These are phyloP conservation scores for Penicillium paxilli DNA, from an alignment of 495 filamentous ascomycete species.

Conservation along the genomic window DNA sequence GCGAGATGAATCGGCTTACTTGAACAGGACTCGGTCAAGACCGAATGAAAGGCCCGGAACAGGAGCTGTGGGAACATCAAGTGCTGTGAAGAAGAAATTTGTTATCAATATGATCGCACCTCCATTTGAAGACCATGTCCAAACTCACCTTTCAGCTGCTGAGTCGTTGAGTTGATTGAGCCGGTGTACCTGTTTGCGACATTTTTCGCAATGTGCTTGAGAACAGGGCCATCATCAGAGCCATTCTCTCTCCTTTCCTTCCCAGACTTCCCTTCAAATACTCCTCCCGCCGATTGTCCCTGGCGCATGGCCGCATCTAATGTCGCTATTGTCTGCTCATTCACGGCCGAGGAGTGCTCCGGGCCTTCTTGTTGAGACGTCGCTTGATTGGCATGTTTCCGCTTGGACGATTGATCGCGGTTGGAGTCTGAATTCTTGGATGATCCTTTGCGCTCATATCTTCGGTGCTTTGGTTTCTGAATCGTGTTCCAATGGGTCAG, in stretches of 20 bases:
- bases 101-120: neutral
- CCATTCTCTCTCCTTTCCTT: neutral
- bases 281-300: neutral
- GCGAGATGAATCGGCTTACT: constrained; percentile 43
- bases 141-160: constrained; percentile 23
- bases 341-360: neutral
- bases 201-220: constrained; percentile 10
- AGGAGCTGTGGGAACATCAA: constrained; percentile 54
- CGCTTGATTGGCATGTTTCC: neutral
- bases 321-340: neutral
- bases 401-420: neutral
- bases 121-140: neutral
- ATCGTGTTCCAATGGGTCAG: neutral
- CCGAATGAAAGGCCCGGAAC: constrained; percentile 77
- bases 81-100: constrained; percentile 22
- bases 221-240: neutral
- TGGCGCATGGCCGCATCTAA: neutral
- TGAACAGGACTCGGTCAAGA: constrained; percentile 90
- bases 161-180: constrained; percentile 8
- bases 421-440: neutral
- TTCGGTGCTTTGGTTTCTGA: neutral
- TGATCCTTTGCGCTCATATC: neutral
- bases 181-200: constrained; percentile 12
- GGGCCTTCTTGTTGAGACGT: neutral
- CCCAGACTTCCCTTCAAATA: no score